Base-by-base conservation (phyloP, 257 asterid species). In the Echium plantagineum region DNA sequence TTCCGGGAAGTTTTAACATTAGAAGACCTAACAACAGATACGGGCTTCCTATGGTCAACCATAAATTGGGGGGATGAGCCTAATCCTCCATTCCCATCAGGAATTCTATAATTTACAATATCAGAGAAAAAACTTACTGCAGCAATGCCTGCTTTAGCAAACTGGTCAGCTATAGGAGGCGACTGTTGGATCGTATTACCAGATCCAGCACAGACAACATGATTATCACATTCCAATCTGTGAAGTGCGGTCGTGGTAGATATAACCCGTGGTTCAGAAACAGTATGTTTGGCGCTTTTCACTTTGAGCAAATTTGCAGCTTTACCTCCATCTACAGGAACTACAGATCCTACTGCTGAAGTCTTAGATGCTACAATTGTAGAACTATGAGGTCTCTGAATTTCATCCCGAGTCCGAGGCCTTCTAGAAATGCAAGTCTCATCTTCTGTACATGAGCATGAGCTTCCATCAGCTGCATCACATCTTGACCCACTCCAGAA, bases 91-190 rank as follows among this genome's bases (percentile, higher is more conserved):
- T 78, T 83, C 60, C 91, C 94, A 55, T 82, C 95, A 12, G 98
- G 95, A 67, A 91, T 78, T 55, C 86, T 78, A 62, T 83, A 76
- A 65, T 75, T 84, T n/a, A 85, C 96, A n/a, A 91, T 67, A 62
- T 91, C 96, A 6, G 95, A 85, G 48, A 91, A 70, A 68, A 88
- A 78, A 18, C 80, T 83, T 10, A 85, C 96, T 8, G 98, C 96
- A 15, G 90, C 95, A 79, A 85, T 83, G 66, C 96, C 98, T 5
- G 84, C 96, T 75, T 78, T 84, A n/a, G 88, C 85, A 57, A 91
- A 72, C 47, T 88, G 95, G 64, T 88, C 96, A 2, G 85, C 46
- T 28, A 85, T 69, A 48, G 87, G 94, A 65, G 85, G 73, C 8
- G 95, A 78, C 42, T 83, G 66, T 61, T 71, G 80, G 16, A 69